A percentile compares a stretch with the other conserved stretches of the same genome.
Evolutionary conservation across 257 asterid genomes (phyloP).

Genomic region (Ophiorrhiza pumila): DNA sequence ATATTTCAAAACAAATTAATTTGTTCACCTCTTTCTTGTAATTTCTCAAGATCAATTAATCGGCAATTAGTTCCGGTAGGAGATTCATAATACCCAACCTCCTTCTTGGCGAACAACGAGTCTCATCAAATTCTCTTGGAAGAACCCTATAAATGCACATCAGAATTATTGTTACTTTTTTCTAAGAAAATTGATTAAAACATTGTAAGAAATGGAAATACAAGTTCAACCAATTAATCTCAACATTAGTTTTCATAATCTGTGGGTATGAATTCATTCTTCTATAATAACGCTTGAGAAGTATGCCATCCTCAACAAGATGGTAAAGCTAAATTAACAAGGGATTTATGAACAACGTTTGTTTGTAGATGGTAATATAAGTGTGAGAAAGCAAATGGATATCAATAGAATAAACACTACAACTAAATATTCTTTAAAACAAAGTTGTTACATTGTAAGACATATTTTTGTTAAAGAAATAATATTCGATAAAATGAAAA

Average conservation of each 20-base stretch:
- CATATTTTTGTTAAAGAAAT: too few relatives aligned
- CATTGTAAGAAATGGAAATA: not conserved
- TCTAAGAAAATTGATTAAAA: not conserved
- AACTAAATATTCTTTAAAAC: too few relatives aligned
- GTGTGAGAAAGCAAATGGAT: not conserved
- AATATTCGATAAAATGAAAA: too few relatives aligned
- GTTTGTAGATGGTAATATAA: not conserved
- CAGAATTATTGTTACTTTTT: too few relatives aligned
- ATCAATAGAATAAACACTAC: too few relatives aligned
- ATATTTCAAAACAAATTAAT: too few relatives aligned
- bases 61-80: not conserved
- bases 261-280: not conserved
- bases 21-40: not conserved
- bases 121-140: not conserved
- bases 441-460: too few relatives aligned
- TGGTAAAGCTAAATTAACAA: too few relatives aligned
- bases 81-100: not conserved
- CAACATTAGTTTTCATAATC: not conserved
- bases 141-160: not conserved
- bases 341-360: too few relatives aligned
- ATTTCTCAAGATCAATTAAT: not conserved
- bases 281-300: too few relatives aligned
- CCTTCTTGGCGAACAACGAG: not conserved
- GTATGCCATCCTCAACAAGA: too few relatives aligned
- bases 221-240: not conserved